Base-by-base conservation (phyloP, 2,329 filamentous ascomycete genomes). In the Epicoccum nigrum region DNA sequence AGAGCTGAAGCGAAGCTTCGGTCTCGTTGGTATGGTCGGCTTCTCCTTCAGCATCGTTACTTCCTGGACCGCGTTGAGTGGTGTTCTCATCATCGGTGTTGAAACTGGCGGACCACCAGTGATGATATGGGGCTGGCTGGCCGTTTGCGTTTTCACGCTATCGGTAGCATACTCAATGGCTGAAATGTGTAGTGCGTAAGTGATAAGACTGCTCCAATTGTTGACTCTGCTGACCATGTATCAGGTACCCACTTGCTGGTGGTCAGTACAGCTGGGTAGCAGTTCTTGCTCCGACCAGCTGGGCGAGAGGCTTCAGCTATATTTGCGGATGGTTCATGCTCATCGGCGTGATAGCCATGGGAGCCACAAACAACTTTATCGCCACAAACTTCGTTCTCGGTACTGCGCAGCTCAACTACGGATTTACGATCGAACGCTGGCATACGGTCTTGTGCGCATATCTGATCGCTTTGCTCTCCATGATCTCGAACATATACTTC, bases 21-120 rank as follows among this genome's bases (percentile, higher is more conserved):
- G 45, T 17, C 45, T 49, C 8, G 32, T 49, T 21, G 81, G 81
- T 28, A 85, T 85, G 80, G 75, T 85, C 27, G 82, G 81, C 1
- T 85, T 85, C 68, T 79, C 76, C 37, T 85, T 85, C 66, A 79
- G 76, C 49, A 81, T 85, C 37, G 80, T 85, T 34, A 84, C 82
- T 25, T 80, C 74, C 62, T 85, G 82, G 82, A 81, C 79, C 25
- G 82, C 82, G 4, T 67, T 85, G 2, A 78, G 77, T 37, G 82
- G 82, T 28, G 80, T 83, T 0, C 75, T 85, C 33, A 81, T 82
- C 43, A 77, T 83, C 25, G 83, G 81, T 5, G 78, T 83, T 9
- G 77, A 77, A 49, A 77, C 80, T 28, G 82, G 82, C 12, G 82
- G 82, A 1, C 81, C 82, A 3, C 80, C 82, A 0, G 81, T 84